phyloP scores from a whole-genome alignment of 2,329 filamentous ascomycete genomes.

The Cercospora sp. region DNA sequence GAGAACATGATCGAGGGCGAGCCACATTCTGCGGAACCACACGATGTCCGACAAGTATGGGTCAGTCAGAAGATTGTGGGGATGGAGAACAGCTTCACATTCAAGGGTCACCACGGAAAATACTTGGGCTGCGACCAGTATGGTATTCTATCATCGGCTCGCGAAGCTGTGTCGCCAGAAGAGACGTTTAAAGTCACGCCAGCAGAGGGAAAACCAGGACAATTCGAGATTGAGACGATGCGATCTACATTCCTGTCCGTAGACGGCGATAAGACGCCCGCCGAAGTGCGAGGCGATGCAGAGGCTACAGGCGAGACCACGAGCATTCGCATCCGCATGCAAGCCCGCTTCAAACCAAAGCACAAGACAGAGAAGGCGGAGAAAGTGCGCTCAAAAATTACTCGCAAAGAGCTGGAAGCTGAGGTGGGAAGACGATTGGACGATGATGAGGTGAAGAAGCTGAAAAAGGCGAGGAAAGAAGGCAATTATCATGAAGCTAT shows the following conservation, averaged over 20 bases:
- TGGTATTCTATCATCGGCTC: constrained; percentile 72
- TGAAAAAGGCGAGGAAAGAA: constrained; percentile 81
- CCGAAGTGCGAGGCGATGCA: constrained; percentile 76
- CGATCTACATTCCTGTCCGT: constrained; percentile 70
- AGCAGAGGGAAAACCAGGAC: constrained; percentile 19
- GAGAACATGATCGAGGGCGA: constrained; percentile 89
- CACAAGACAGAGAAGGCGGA: constrained; percentile 78
- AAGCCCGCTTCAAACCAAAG: constrained; percentile 87
- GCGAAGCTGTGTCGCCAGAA: constrained; percentile 78
- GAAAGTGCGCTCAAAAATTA: constrained; percentile 82
- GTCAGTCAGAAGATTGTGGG: constrained; percentile 81
- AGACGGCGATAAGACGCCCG: constrained; percentile 47
- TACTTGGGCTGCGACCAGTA: constrained; percentile 85
- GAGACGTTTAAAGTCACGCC: constrained; percentile 69
- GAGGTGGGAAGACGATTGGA: constrained; percentile 37
- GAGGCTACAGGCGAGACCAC: constrained; percentile 67
- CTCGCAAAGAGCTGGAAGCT: constrained; percentile 63
- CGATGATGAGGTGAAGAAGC: constrained; percentile 79
- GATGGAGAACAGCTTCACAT: constrained; percentile 70
- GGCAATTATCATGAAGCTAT: constrained; percentile 88
- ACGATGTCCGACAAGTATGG: constrained; percentile 96
- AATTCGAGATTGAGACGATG: constrained; percentile 42
- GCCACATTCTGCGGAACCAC: constrained; percentile 82
- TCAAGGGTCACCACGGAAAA: constrained; percentile 88
- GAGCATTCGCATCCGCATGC: constrained; percentile 82